Percentiles rank a stretch among this genome's conserved stretches.
These are phyloP conservation scores for Sextonia rubra DNA, from an alignment of 164 flowering plant genomes.

Conservation along the genomic window DNA sequence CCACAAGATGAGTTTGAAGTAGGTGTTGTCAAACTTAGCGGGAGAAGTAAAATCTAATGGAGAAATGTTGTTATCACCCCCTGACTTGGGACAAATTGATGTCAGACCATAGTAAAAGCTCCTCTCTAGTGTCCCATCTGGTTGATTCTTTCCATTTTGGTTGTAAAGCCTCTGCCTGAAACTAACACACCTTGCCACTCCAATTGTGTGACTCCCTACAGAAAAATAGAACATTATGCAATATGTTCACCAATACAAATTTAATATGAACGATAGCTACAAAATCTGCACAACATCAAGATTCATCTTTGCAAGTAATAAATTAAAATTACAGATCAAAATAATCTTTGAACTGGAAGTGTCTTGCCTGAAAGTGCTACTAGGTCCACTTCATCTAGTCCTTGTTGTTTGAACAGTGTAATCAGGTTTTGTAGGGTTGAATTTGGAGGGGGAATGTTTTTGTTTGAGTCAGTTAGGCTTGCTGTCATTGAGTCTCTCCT, in stretches of 20 bases:
- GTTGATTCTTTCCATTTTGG: conserved; percentile 72
- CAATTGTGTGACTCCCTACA: conserved; percentile 84
- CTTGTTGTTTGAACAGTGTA: conserved; percentile 61
- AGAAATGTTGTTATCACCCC: conserved; percentile 79
- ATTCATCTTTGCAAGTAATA: background rate
- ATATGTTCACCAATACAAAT: background rate
- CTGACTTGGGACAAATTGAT: conserved; percentile 64
- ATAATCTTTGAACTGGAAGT: background rate
- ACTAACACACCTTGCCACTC: conserved; percentile 72
- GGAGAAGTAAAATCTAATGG: conserved; percentile 79
- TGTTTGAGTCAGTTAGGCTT: conserved; percentile 59
- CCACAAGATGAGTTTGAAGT: conserved; percentile 69
- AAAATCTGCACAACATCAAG: background rate
- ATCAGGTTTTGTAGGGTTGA: conserved; percentile 67
- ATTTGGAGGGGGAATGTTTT: conserved; percentile 77
- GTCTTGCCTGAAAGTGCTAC: conserved; percentile 80
- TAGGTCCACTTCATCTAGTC: conserved; percentile 73
- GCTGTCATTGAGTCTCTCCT: conserved; percentile 88
- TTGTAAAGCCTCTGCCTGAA: conserved; percentile 89
- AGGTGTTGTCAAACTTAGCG: conserved; percentile 70
- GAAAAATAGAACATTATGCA: background rate
- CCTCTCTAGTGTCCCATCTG: conserved; percentile 68
- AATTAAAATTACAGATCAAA: background rate
- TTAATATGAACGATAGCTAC: background rate
- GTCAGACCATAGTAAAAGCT: conserved; percentile 45